Base-by-base conservation (phyloP, 2,329 filamentous ascomycete species). In the Claviceps digitariae region DNA sequence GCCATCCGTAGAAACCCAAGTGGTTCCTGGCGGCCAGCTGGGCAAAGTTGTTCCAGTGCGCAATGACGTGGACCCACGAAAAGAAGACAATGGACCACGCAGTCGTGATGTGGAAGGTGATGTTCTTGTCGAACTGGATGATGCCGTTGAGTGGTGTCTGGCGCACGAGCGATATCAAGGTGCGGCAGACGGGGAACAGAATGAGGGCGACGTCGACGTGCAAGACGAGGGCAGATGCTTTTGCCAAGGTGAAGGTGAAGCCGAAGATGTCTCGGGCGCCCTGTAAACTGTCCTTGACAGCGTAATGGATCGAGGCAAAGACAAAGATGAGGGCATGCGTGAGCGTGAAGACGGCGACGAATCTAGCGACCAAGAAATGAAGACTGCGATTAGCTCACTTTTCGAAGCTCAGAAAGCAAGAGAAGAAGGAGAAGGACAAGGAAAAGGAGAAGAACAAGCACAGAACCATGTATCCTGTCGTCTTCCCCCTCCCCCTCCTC, bases 41-140 rank as follows among this genome's bases (percentile, higher is more conserved):
- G 21, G 83, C 87, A 62, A 90, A 84, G 72, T 93, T 93, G 74
- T 87, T 86, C 86, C 86, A 90, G 70, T 93, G 87, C 31, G 87
- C 85, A 62, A 91, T 81, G 20, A 86, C 90, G 70, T 93, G 88
- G 1, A 91, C 79, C 84, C 86, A 90, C 13, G 87, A 87, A 68
- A 87, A 94, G 71, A 91, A 89, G 59, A 93, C 83, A 62, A 94
- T 90, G 25, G 87, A 90, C 86, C 87, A 93, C 6, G 86, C 87
- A 27, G 86, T 87, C 49, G 78, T 82, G 70, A 88, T 91, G 73
- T 93, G 87, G 70, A 93, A 91, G 46, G 86, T 87, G 66, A 90
- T 90, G 71, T 90, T 90, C 75, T 90, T 90, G 72, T 90, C 86
- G 68, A 93, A 90, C 61, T 89, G 87, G 59, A 94, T 85, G 64